Percentiles rank a stretch among this genome's conserved stretches.
These are phyloP conservation scores for Fusarium tupiense DNA, from an alignment of 2,329 filamentous ascomycete genomes.

Conservation along the genomic window DNA sequence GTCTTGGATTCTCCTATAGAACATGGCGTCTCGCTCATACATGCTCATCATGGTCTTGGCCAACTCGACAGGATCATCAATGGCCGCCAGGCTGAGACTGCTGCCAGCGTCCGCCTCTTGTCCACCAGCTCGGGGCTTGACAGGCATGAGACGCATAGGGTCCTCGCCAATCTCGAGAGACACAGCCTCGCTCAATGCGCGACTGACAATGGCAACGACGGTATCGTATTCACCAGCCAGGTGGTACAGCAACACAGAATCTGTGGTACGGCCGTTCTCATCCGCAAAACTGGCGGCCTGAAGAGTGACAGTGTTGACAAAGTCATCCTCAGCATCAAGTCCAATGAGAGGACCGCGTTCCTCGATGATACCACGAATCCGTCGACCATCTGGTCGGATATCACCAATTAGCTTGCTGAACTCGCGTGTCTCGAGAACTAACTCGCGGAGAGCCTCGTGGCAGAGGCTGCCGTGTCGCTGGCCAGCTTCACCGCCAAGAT, in stretches of 20 bases:
- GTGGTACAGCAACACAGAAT: conserved; percentile 94
- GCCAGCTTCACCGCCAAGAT: conserved; percentile 78
- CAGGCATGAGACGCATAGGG: conserved; percentile 78
- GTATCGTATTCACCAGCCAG: conserved; percentile 94
- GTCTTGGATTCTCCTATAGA: conserved; percentile 66
- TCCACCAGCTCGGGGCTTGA: conserved; percentile 73
- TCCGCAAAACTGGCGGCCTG: conserved; percentile 93
- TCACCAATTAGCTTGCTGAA: conserved; percentile 95
- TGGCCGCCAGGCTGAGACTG: conserved; percentile 69
- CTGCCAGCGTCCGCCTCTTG: conserved; percentile 56
- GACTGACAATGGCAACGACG: conserved; percentile 90
- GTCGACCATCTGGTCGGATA: conserved; percentile 84
- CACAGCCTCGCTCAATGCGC: conserved; percentile 88
- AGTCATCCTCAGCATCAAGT: conserved; percentile 81
- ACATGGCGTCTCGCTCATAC: conserved; percentile 70
- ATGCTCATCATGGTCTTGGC: conserved; percentile 70
- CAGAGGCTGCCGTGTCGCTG: conserved; percentile 83
- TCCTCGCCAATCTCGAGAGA: conserved; percentile 87
- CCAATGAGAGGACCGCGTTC: conserved; percentile 84
- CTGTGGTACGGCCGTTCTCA: conserved; percentile 90
- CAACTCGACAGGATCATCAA: conserved; percentile 69
- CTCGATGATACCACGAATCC: conserved; percentile 88
- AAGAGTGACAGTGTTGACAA: conserved; percentile 90
- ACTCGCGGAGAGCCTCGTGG: conserved; percentile 90
- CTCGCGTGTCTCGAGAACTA: conserved; percentile 95